phyloP scores from a whole-genome alignment of 1,284 basidiomycete species.

The Fistulina hepatica region DNA sequence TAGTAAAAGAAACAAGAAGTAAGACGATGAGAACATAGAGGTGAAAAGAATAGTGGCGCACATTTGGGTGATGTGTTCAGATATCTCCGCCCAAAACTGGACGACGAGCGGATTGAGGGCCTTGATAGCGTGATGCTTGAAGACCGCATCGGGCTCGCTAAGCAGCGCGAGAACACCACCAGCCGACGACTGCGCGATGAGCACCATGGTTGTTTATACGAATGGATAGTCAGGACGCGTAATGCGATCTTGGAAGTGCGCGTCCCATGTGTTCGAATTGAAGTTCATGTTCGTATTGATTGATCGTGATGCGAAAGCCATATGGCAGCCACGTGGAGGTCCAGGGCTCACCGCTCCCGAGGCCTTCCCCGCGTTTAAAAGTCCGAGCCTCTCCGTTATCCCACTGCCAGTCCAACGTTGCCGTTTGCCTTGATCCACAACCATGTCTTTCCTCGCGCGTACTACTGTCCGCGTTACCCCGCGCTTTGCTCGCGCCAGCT shows the following conservation, averaged over 20 bases:
- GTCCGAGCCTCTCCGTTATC: conserved; percentile 16
- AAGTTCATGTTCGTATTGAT: not conserved
- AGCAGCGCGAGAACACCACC: conserved; percentile 86
- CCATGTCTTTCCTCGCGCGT: conserved; percentile 49
- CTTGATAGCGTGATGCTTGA: conserved; percentile 85
- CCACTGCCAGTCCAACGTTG: too few relatives aligned
- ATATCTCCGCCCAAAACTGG: conserved; percentile 96
- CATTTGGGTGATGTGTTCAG: conserved; percentile 86
- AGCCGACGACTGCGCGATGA: conserved; percentile 64
- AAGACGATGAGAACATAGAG: conserved; percentile 8
- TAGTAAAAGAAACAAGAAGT: conserved; percentile 26
- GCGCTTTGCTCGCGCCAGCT: conserved; percentile 19
- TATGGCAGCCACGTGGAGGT: conserved; percentile 17
- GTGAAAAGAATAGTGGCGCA: too few relatives aligned
- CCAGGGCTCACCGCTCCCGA: conserved; percentile 17
- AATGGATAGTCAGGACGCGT: conserved; percentile 28
- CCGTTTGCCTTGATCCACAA: conserved; percentile 6
- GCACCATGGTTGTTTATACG: conserved; percentile 38
- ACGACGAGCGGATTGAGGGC: conserved; percentile 76
- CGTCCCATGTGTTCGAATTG: not conserved
- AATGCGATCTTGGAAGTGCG: conserved; percentile 10
- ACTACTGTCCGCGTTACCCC: conserved; percentile 32
- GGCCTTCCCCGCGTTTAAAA: conserved; percentile 3
- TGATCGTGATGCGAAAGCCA: not conserved
- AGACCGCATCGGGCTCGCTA: conserved; percentile 73